Evolutionary conservation across 2,329 filamentous ascomycete genomes (phyloP), one percentile per base, ranked within the genome.

Genomic region (Colletotrichum tanaceti): DNA sequence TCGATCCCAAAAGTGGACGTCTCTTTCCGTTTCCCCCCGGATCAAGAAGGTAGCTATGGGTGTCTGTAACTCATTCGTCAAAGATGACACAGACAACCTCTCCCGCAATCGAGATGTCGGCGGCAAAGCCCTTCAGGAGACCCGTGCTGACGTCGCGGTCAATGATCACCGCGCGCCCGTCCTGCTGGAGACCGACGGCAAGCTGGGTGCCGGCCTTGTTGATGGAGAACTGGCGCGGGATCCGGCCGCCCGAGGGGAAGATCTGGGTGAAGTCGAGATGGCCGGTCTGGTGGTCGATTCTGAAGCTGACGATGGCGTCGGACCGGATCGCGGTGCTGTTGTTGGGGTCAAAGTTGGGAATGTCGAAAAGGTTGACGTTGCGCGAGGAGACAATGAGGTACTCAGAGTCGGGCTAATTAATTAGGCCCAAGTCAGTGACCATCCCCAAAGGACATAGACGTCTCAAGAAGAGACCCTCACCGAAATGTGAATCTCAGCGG

Each of bases 301-400:
- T 74, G 80, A 88, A 93, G 62, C 83, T 88, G 63, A 90, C 83
- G 58, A 94, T 78, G 1, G 90, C 86, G 75, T 93, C 90, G 0
- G 89, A 90, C 5, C 82, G 74, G 62, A 88, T 81, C 11, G 68
- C 43, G 14, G 73, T 70, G 2, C 74, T 76, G 71, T 72, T 78
- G 71, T 73, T 71, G 66, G 77, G 58, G 72, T 85, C 81, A 18
- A 69, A 69, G 77, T 83, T 82, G 65, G 82, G 78, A 61, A 86
- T 81, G 14, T 74, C 73, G 75, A 89, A 86, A 24, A 83, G 78
- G 50, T 80, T 81, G 74, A 90, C 90, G 74, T 86, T 86, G 70
- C 92, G 89, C 71, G 91, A 91, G 2, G 90, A 90, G 43, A 91
- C 84, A 71, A 92, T 82, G 55, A 93, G 75, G 80, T 88, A 92